phyloP scores from a whole-genome alignment of 1,139 yeast species.

The Suhomyces maxii region DNA sequence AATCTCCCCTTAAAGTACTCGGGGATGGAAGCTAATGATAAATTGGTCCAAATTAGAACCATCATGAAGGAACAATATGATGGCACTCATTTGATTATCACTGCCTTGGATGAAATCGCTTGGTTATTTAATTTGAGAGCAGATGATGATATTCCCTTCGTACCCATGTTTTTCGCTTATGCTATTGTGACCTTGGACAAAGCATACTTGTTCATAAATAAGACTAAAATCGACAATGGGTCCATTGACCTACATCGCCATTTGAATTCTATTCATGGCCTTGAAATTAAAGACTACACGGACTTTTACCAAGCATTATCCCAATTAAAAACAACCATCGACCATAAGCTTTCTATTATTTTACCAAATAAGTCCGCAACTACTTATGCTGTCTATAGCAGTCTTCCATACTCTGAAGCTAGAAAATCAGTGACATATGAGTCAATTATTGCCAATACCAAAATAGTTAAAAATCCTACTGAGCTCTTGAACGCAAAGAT shows the following conservation, averaged over 20 bases:
- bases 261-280: constrained; percentile 27
- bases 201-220: constrained; percentile 40
- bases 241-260: constrained; percentile 23
- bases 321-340: constrained; percentile 21
- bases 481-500: constrained; percentile 41
- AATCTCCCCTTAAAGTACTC: constrained; percentile 40
- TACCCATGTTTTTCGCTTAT: constrained; percentile 54
- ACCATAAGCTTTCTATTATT: constrained; percentile 22
- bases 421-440: constrained; percentile 26
- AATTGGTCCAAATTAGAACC: constrained; percentile 30
- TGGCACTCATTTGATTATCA: constrained; percentile 35
- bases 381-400: constrained; percentile 34
- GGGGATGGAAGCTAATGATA: constrained; percentile 43
- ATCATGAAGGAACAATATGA: constrained; percentile 19
- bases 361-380: constrained; percentile 35
- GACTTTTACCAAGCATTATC: constrained; percentile 34
- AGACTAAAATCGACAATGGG: constrained; percentile 28
- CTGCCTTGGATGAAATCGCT: constrained; percentile 54
- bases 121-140: constrained; percentile 55
- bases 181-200: constrained; percentile 32
- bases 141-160: constrained; percentile 45
- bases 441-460: constrained; percentile 38
- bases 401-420: constrained; percentile 32
- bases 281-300: constrained; percentile 31
- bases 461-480: constrained; percentile 38